Evolutionary conservation across 768 basidiomycete species (phyloP), one percentile per base, ranked within the genome.

Genomic region (Podaxis sp.): DNA sequence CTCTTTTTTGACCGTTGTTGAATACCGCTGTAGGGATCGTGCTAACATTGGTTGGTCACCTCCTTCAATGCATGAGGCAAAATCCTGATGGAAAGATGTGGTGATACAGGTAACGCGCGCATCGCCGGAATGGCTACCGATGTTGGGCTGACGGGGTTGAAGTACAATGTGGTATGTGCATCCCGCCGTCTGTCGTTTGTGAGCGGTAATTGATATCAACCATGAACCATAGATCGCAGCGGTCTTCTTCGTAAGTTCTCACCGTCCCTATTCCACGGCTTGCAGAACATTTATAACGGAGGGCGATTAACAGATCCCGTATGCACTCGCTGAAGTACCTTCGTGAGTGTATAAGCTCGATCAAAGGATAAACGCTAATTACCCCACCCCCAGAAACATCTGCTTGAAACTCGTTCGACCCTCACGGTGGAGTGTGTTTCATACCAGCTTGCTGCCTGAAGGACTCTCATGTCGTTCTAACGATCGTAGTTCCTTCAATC

Each of bases 41-140:
- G 67, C 71, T 25, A 76, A 76, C 56, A 71, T 76, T 54, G 74
- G 73, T 72, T 51, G 37, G 63, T 47, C n/a, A 13, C 13, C 48
- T 46, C 4, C 44, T 32, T n/a, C 18, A 10, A 46, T 23, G 23
- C 4, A 37, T 38, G 37, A 25, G 10, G 35, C 50, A 6, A 21
- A 5, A 11, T n/a, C 11, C 36, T 37, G 36, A 25, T 44, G 18
- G 16, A 13, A n/a, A n/a, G 11, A 7, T 18, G 42, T 10, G 36
- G 7, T 54, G 21, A 21, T 23, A 16, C 36, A 64, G 72, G 72
- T 11, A 73, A 74, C 61, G 73, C 73, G 9, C 68, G 65, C 50
- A 72, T 74, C 44, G 73, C 73, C 6, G 74, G 74, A 32, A 72
- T 76, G 70, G 66, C 68, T 0, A 50, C 59, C 9, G 73, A 76